Base-by-base conservation (phyloP, 1,284 basidiomycete genomes). In the Cerioporus squamosus region DNA sequence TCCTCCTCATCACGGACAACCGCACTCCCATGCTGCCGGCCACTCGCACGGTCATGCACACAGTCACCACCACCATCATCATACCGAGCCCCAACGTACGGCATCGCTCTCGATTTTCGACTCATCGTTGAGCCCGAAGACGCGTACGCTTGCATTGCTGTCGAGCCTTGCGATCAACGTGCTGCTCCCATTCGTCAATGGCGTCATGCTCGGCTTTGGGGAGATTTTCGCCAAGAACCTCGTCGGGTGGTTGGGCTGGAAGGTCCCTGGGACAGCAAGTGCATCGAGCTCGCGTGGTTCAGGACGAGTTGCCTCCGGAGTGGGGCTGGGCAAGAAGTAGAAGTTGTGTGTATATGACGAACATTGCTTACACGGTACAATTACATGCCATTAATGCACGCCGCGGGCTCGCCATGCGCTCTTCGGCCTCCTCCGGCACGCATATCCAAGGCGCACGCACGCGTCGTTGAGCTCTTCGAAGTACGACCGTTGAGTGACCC, bases 141-240 rank as follows among this genome's bases (percentile, higher is more conserved):
- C 88, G 31, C 86, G 90, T 51, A 66, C 88, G 29, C 82, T 83
- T 48, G 92, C 94, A 5, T 76, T 97, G 57, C 70, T 92, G 44
- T 92, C 95, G 4, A 88, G 92, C 8, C 73, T 98, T 57, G 92
- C 92, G 39, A 95, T 98, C 77, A 98, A 99, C 74, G 75, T 99
- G 59, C 75, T 95, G 2, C 80, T 98, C 43, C 97, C 97, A 0
- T 99, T 99, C 72, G 84, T 98, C 47, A 98, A 98, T 70, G 97
- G 97, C 26, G 92, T 98, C 67, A 97, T 98, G 94, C 86, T 98
- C 47, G 97, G 97, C 10, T 96, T 98, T 70, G 97, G 97, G 23
- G 97, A 99, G 77, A 95, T 99, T 57, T 96, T 98, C 70, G 97
- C 96, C 18, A 88, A 95, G 73, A 90, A 95, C 61, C 83, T 94